Evolutionary conservation across 1,284 basidiomycete genomes (phyloP).

Genomic region (Rhodotorula sp.): DNA sequence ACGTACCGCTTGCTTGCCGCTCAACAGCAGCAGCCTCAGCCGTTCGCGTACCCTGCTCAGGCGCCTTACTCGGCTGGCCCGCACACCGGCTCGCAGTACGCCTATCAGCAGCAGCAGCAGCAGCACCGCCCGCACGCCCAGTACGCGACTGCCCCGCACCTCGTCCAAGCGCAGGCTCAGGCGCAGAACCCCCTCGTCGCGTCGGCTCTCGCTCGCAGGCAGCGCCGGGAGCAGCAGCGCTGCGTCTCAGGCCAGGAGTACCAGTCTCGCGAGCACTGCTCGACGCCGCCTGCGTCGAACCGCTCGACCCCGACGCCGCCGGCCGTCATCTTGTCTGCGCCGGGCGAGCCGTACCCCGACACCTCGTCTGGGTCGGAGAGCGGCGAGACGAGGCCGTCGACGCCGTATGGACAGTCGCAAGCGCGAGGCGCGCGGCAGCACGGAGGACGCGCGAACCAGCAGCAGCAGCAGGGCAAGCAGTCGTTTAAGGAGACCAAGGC

Average conservation of each 20-base stretch:
- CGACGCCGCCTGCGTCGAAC: slow-evolving; percentile 4
- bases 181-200: slow-evolving; percentile 31
- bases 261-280: slow-evolving; percentile 1
- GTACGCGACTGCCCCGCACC: background rate
- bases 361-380: slow-evolving; percentile 26
- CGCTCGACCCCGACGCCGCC: slow-evolving; percentile 26
- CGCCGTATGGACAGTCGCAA: slow-evolving; percentile 2
- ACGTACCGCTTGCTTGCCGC: slow-evolving; percentile 10
- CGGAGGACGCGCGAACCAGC: too few species aligned
- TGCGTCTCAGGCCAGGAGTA: background rate
- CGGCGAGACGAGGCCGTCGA: slow-evolving; percentile 25
- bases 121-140: background rate
- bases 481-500: slow-evolving; percentile 5
- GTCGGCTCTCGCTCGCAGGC: slow-evolving; percentile 27
- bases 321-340: slow-evolving; percentile 33
- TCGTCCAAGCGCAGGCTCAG: background rate
- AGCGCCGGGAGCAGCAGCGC: slow-evolving; percentile 10
- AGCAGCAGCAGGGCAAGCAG: background rate
- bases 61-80: background rate
- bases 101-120: background rate
- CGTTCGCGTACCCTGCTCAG: background rate
- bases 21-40: slow-evolving; percentile 3
- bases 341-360: slow-evolving; percentile 36
- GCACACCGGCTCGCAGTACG: background rate
- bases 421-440: too few species aligned